Evolutionary conservation across 78 protist species (phyloP).

Genomic region (Salpingoeca rosetta): DNA sequence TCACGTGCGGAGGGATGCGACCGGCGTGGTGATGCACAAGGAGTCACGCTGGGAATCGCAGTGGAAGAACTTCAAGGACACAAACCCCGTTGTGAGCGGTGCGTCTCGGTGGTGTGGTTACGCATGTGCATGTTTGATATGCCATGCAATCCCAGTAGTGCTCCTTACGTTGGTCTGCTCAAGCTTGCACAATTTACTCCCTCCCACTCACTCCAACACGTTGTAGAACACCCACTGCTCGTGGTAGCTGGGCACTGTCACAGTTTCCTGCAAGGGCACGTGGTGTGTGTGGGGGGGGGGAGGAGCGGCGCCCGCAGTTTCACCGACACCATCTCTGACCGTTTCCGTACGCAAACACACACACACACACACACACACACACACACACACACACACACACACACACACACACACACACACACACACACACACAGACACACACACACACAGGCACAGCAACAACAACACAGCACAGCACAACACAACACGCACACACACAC

Average conservation of each 20-base stretch:
- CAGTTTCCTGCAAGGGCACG: background rate
- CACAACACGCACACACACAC: background rate
- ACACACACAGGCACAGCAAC: background rate
- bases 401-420: no score
- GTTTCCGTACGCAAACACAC: background rate
- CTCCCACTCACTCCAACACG: background rate
- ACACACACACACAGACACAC: background rate
- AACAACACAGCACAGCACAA: background rate
- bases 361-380: background rate
- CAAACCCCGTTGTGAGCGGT: background rate
- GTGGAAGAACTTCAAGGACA: background rate
- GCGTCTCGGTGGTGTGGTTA: no score
- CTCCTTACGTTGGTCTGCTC: no score
- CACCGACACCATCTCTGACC: background rate
- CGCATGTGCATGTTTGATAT: no score
- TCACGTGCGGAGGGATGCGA: background rate
- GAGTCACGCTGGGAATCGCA: background rate
- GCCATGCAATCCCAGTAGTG: no score
- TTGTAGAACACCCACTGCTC: background rate
- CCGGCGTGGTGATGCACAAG: background rate
- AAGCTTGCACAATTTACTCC: background rate
- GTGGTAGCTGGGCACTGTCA: background rate
- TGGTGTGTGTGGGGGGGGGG: background rate
- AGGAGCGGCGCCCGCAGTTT: background rate
- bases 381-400: background rate